These are phyloP conservation scores for Byssothecium circinans DNA, from an alignment of 2,329 filamentous ascomycete genomes.

Conservation along the genomic window DNA sequence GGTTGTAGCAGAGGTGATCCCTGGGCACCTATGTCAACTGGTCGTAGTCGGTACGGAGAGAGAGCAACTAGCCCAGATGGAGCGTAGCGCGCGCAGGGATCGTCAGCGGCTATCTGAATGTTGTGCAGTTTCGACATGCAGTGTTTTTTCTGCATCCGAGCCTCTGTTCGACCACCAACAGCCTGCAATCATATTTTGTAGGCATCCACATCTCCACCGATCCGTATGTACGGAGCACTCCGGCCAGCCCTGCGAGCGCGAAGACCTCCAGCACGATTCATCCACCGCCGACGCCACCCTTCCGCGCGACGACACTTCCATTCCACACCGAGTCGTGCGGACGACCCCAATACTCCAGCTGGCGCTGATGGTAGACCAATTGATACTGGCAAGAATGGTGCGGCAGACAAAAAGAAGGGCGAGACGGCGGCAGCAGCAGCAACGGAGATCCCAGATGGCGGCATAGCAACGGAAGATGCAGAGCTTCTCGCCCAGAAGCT, in stretches of 20 bases:
- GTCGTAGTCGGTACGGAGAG: no score
- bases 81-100: no score
- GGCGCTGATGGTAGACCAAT: conserved; percentile 31
- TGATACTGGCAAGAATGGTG: conserved; percentile 21
- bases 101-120: no score
- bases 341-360: conserved; percentile 31
- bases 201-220: conserved; percentile 21
- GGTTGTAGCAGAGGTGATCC: no score
- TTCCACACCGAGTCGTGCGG: conserved; percentile 31
- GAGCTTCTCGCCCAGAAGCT: conserved; percentile 41
- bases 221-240: conserved; percentile 47
- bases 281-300: conserved; percentile 42
- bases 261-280: conserved; percentile 41
- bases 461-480: conserved; percentile 31
- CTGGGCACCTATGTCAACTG: no score
- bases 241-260: conserved; percentile 46
- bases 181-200: conserved; percentile 16
- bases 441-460: conserved; percentile 13
- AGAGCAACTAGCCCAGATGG: no score
- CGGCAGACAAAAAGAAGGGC: conserved; percentile 18
- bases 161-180: not conserved
- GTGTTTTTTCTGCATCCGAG: not conserved
- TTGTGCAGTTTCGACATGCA: not conserved
- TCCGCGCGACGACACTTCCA: conserved; percentile 38
- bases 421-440: conserved; percentile 21